Evolutionary conservation across 148 eudicot species (phyloP).

Genomic region (Rheum nobile): DNA sequence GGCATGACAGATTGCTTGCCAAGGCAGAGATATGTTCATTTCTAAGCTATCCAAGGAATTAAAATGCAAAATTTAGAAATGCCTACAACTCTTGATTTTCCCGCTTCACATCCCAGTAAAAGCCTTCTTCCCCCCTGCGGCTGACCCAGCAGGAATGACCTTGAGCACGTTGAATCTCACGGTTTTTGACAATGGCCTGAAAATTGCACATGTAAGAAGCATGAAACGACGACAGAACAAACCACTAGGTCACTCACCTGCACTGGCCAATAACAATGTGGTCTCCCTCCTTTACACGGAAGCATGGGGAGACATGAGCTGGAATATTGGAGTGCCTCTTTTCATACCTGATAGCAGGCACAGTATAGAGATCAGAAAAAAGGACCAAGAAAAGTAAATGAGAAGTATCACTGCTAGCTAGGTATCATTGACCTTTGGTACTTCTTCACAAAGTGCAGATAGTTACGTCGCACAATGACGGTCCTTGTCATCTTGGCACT

Average conservation of each 20-base stretch:
- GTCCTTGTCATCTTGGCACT: conserved; percentile 85
- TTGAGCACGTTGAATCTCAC: conserved; percentile 54
- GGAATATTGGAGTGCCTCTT: conserved; percentile 57
- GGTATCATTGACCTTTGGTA: conserved; percentile 39
- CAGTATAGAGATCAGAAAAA: background rate
- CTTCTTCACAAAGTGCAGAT: conserved; percentile 67
- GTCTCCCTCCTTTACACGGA: conserved; percentile 61
- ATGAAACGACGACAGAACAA: background rate
- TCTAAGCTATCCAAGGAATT: too few relatives aligned
- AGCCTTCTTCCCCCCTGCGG: conserved; percentile 53
- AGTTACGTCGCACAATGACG: conserved; percentile 62
- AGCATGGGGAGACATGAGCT: conserved; percentile 53
- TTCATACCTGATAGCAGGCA: conserved; percentile 24
- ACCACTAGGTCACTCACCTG: conserved; percentile 15
- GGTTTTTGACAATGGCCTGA: conserved; percentile 52
- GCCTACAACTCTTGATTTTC: too few relatives aligned
- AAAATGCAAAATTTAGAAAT: too few relatives aligned
- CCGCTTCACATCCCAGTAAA: conserved; percentile 38
- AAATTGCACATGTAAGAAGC: too few relatives aligned
- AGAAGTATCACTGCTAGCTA: background rate
- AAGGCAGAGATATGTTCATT: too few relatives aligned
- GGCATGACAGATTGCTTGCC: too few relatives aligned
- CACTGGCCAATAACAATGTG: conserved; percentile 51
- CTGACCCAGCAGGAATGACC: conserved; percentile 50
- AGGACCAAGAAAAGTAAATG: background rate